Conservation (phyloP, 768 basidiomycete species). For the Pulveroboletus sp. region DNA sequence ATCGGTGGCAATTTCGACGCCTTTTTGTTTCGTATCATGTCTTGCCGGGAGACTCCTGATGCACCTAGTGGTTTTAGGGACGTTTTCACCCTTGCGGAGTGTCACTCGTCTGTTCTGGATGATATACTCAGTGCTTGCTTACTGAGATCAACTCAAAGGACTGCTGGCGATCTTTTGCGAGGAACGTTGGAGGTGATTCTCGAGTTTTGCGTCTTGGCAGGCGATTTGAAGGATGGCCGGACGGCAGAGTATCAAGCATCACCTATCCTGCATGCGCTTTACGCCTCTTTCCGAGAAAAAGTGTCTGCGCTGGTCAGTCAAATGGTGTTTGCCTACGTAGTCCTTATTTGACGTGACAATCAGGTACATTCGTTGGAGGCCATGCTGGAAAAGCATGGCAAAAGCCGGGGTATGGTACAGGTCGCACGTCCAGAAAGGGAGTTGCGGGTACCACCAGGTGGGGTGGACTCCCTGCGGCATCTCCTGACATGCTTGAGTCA, state of each 20-base stretch:
- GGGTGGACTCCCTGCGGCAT: slow-evolving; percentile 50
- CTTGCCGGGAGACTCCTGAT: slow-evolving; percentile 21
- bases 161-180: slow-evolving; percentile 60
- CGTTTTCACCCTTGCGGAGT: slow-evolving; percentile 64
- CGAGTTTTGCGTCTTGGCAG: slow-evolving; percentile 60
- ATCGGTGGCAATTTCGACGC: slow-evolving; percentile 73
- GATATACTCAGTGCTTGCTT: slow-evolving; percentile 74
- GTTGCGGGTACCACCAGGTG: slow-evolving; percentile 41
- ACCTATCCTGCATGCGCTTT: slow-evolving; percentile 49
- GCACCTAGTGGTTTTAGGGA: slow-evolving; percentile 46
- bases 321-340: background rate
- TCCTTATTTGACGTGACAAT: slow-evolving; percentile 1
- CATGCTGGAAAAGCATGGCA: slow-evolving; percentile 49
- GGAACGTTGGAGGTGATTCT: slow-evolving; percentile 60
- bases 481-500: slow-evolving; percentile 51
- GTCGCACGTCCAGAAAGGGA: slow-evolving; percentile 25
- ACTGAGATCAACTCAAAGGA: slow-evolving; percentile 61
- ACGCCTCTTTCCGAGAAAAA: slow-evolving; percentile 47
- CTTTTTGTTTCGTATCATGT: slow-evolving; percentile 47
- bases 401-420: slow-evolving; percentile 15
- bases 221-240: slow-evolving; percentile 50
- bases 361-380: slow-evolving; percentile 55
- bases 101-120: slow-evolving; percentile 67
- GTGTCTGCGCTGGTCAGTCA: slow-evolving; percentile 54
- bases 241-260: slow-evolving; percentile 65